phyloP scores from a whole-genome alignment of 352 stramenopile genomes.

The Globisporangium acanthophoron region DNA sequence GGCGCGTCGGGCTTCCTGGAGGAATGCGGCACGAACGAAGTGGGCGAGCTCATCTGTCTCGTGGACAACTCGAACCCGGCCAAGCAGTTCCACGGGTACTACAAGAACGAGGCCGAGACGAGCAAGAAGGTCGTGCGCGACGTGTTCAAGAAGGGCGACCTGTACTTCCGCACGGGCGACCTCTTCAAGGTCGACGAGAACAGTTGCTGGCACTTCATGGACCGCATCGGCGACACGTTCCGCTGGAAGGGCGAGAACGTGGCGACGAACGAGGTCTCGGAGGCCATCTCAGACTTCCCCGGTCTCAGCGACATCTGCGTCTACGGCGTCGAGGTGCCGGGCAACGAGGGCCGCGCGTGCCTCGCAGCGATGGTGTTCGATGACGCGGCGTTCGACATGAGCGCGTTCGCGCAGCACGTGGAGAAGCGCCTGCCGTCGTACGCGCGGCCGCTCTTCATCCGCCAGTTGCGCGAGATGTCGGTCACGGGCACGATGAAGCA shows the following conservation, averaged over 20 bases:
- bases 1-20: slow-evolving; percentile 42
- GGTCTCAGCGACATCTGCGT: slow-evolving; percentile 76
- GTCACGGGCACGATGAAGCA: slow-evolving; percentile 92
- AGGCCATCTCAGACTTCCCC: slow-evolving; percentile 72
- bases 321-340: slow-evolving; percentile 68
- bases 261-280: slow-evolving; percentile 84
- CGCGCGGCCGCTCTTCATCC: slow-evolving; percentile 82
- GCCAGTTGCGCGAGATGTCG: slow-evolving; percentile 62
- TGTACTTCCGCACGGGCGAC: slow-evolving; percentile 90
- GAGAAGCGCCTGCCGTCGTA: slow-evolving; percentile 51
- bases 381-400: slow-evolving; percentile 44
- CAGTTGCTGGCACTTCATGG: slow-evolving; percentile 85
- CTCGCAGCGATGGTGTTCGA: slow-evolving; percentile 84
- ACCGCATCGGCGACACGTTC: slow-evolving; percentile 91
- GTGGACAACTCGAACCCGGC: slow-evolving; percentile 44
- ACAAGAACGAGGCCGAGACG: slow-evolving; percentile 67
- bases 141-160: slow-evolving; percentile 80
- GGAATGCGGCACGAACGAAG: slow-evolving; percentile 43
- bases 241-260: slow-evolving; percentile 94
- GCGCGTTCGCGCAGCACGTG: slow-evolving; percentile 47
- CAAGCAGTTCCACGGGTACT: slow-evolving; percentile 86
- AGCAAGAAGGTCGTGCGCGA: slow-evolving; percentile 81
- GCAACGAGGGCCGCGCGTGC: slow-evolving; percentile 74
- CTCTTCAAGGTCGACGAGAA: slow-evolving; percentile 78
- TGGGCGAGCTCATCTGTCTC: slow-evolving; percentile 72